These are phyloP conservation scores for Cystobasidium pallidum DNA, from an alignment of 1,284 basidiomycete species.

Conservation along the genomic window DNA sequence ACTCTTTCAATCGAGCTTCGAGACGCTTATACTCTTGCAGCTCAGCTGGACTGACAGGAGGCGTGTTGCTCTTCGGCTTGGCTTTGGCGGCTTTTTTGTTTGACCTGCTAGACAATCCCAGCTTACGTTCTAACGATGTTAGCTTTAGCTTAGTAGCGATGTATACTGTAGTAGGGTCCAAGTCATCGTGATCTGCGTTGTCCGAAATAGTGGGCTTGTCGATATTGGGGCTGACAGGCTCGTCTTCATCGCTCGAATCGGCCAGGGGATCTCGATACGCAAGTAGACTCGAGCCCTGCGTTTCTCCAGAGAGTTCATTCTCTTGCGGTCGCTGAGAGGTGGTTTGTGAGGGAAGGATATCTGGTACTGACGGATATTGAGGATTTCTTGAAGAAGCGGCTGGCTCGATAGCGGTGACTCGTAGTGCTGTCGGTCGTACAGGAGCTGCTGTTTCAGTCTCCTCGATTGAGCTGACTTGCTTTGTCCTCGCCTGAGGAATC, in stretches of 20 bases:
- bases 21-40: slow-evolving; percentile 64
- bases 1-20: slow-evolving; percentile 61
- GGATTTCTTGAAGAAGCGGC: background rate
- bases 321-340: background rate
- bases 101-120: slow-evolving; percentile 53
- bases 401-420: background rate
- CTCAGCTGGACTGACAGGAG: slow-evolving; percentile 56
- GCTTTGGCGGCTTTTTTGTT: slow-evolving; percentile 52
- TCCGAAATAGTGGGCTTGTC: background rate
- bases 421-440: background rate
- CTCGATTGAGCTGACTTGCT: background rate
- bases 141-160: slow-evolving; percentile 62
- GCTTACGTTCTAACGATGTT: slow-evolving; percentile 23
- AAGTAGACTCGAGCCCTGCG: background rate
- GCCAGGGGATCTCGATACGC: slow-evolving; percentile 49
- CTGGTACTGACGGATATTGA: background rate
- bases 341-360: background rate
- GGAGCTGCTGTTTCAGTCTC: background rate
- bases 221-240: background rate
- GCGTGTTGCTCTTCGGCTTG: slow-evolving; percentile 49
- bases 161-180: slow-evolving; percentile 59
- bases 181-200: slow-evolving; percentile 64
- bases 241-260: slow-evolving; percentile 40
- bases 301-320: background rate
- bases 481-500: background rate